Conservation (phyloP, 2,329 filamentous ascomycete genomes). For the Canariomyces notabilis region DNA sequence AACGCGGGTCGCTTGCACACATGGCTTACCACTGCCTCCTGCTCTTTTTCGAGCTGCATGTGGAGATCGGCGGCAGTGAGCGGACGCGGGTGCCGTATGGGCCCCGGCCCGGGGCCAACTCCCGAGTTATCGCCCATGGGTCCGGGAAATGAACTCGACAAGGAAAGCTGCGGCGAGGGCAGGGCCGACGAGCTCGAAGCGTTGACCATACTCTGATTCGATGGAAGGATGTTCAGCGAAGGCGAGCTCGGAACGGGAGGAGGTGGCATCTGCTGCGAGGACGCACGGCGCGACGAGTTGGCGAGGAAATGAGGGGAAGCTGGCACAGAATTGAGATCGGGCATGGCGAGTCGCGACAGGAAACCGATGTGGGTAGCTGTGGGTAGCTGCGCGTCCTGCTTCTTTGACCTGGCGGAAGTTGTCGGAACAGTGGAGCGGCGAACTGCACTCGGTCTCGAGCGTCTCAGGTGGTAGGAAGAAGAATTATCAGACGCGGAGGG, state of each 20-base stretch:
- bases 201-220: slow-evolving; percentile 48
- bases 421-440: neutral
- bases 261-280: slow-evolving; percentile 40
- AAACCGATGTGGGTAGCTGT: slow-evolving; percentile 9
- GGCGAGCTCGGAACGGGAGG: slow-evolving; percentile 36
- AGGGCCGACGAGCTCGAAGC: slow-evolving; percentile 31
- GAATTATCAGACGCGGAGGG: neutral
- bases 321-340: slow-evolving; percentile 53
- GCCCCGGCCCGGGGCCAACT: slow-evolving; percentile 58
- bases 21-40: slow-evolving; percentile 76
- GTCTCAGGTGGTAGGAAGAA: neutral
- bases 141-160: slow-evolving; percentile 18
- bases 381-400: neutral
- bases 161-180: slow-evolving; percentile 32
- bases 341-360: slow-evolving; percentile 35
- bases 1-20: neutral
- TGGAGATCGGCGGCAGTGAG: slow-evolving; percentile 87
- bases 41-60: slow-evolving; percentile 85
- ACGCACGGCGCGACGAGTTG: slow-evolving; percentile 38
- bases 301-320: slow-evolving; percentile 44
- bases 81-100: slow-evolving; percentile 79
- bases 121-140: slow-evolving; percentile 36
- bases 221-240: slow-evolving; percentile 53
- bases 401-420: neutral
- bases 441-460: neutral